Evolutionary conservation across 78 protist species (phyloP).

Genomic region (Mastigamoeba balamuthi): DNA sequence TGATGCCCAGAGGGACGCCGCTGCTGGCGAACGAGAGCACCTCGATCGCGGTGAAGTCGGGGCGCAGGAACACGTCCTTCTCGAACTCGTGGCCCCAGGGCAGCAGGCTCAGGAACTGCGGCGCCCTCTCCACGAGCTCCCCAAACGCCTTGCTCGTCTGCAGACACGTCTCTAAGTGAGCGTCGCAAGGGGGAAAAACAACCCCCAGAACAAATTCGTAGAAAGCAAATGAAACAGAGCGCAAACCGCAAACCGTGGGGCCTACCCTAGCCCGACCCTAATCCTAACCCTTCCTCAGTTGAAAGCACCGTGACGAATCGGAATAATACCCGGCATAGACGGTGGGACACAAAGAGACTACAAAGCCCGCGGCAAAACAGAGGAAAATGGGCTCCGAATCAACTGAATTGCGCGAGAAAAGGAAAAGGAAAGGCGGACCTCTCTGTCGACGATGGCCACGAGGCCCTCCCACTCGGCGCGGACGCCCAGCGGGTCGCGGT

Average conservation of each 20-base stretch:
- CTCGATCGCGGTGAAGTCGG: slow-evolving; percentile 73
- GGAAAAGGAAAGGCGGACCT: not conserved
- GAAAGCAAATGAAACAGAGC: no score
- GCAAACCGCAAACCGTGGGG: not conserved
- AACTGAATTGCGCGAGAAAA: not conserved
- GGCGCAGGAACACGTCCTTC: slow-evolving; percentile 50
- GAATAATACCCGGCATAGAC: not conserved
- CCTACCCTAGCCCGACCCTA: no score
- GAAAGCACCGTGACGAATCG: not conserved
- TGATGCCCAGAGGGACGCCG: slow-evolving; percentile 60
- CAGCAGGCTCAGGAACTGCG: slow-evolving; percentile 13
- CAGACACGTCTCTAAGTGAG: no score
- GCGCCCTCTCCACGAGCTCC: slow-evolving; percentile 37
- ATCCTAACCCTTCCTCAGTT: not conserved
- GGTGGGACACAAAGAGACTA: not conserved
- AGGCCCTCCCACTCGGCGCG: slow-evolving; percentile 79
- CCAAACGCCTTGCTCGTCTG: slow-evolving; percentile 21
- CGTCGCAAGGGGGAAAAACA: no score
- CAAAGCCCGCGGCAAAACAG: not conserved
- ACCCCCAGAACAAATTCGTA: no score
- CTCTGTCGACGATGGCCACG: slow-evolving; percentile 63
- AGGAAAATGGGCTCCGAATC: not conserved
- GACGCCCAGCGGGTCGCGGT: slow-evolving; percentile 64
- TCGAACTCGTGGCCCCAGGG: slow-evolving; percentile 64
- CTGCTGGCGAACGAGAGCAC: slow-evolving; percentile 51